Conservation (phyloP, 768 basidiomycete genomes). For the Pleurotus pulmonarius region DNA sequence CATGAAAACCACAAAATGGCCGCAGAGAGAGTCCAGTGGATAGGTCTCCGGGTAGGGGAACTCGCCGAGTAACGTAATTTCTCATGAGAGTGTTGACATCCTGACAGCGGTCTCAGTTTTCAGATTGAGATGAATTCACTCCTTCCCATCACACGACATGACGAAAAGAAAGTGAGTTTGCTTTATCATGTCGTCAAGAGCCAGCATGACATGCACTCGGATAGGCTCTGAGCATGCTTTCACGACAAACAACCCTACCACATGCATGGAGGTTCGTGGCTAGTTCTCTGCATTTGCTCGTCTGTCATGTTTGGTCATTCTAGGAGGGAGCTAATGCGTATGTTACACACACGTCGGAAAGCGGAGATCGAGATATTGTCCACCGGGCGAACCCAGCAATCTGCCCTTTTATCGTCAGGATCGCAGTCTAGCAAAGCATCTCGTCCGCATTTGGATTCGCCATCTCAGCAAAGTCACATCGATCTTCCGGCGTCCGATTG, state of each 20-base stretch:
- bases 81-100: no score
- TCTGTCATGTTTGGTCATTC: slow-evolving; percentile 1
- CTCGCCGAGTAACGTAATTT: slow-evolving; percentile 44
- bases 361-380: slow-evolving; percentile 85
- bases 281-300: slow-evolving; percentile 6
- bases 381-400: slow-evolving; percentile 10
- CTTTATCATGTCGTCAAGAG: not conserved
- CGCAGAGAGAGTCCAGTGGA: slow-evolving; percentile 69
- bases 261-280: slow-evolving; percentile 58
- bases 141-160: slow-evolving; percentile 65
- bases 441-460: no score
- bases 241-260: slow-evolving; percentile 42
- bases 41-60: slow-evolving; percentile 75
- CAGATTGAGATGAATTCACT: slow-evolving; percentile 56
- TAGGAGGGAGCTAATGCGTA: slow-evolving; percentile 77
- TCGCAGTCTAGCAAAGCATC: not conserved
- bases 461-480: no score
- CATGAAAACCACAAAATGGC: slow-evolving; percentile 72
- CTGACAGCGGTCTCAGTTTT: slow-evolving; percentile 35
- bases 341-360: slow-evolving; percentile 81
- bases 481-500: no score
- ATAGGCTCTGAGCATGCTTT: slow-evolving; percentile 66
- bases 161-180: slow-evolving; percentile 66
- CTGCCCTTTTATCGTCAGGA: slow-evolving; percentile 1
- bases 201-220: not conserved